Evolutionary conservation across 805 yeast genomes (phyloP).

Genomic region (Saturnispora diversa): DNA sequence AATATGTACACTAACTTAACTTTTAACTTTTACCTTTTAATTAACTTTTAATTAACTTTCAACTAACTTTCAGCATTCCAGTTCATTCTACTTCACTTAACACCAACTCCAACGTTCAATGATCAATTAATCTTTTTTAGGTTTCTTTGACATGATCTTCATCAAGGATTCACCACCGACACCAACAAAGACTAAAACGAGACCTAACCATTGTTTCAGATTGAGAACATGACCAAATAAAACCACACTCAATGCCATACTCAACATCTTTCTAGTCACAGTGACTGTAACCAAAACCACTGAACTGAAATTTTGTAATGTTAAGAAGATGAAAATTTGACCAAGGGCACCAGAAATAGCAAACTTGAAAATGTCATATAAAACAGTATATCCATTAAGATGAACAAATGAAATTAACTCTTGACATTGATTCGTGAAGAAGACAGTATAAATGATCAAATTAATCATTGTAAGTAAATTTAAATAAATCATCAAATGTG

Average conservation of each 20-base stretch:
- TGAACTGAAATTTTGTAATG: slow-evolving; percentile 79
- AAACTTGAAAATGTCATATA: slow-evolving; percentile 55
- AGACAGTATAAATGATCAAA: slow-evolving; percentile 41
- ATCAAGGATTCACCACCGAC: slow-evolving; percentile 68
- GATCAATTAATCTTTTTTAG: not conserved
- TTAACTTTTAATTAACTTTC: not conserved
- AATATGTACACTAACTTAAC: not conserved
- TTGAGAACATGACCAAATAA: slow-evolving; percentile 74
- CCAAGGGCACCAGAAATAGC: slow-evolving; percentile 83
- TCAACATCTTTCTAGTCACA: slow-evolving; percentile 91
- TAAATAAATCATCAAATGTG: slow-evolving; percentile 74
- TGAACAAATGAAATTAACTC: slow-evolving; percentile 43
- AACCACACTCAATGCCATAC: slow-evolving; percentile 84
- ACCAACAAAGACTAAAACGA: slow-evolving; percentile 73
- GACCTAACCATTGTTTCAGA: slow-evolving; percentile 68
- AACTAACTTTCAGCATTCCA: no score
- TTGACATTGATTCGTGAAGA: slow-evolving; percentile 41
- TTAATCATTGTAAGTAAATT: slow-evolving; percentile 39
- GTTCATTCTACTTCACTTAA: no score
- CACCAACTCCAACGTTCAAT: no score
- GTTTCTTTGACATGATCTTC: slow-evolving; percentile 27
- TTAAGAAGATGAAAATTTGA: slow-evolving; percentile 84
- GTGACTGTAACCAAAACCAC: slow-evolving; percentile 84
- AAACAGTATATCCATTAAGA: slow-evolving; percentile 42
- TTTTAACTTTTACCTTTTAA: not conserved